These are phyloP conservation scores for Adansonia grandidieri DNA, from an alignment of 441 rosid species.

Conservation along the genomic window DNA sequence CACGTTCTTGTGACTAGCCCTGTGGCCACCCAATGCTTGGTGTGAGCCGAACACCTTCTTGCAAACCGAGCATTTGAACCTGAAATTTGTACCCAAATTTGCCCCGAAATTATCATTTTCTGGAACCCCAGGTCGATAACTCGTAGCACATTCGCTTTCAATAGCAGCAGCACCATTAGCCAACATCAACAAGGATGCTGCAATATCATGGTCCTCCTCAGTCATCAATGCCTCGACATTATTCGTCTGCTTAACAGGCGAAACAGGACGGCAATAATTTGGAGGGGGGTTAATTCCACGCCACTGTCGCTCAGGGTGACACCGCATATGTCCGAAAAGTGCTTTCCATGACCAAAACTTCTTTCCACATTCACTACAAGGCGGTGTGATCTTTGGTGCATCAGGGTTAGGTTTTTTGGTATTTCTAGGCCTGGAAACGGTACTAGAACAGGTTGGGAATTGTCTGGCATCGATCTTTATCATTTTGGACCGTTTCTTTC, in stretches of 20 bases:
- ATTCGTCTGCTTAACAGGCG: not conserved
- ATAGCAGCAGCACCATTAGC: conserved; percentile 33
- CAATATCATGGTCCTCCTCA: conserved; percentile 69
- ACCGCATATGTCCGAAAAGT: conserved; percentile 91
- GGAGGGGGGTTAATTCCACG: conserved; percentile 88
- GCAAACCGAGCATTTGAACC: conserved; percentile 80
- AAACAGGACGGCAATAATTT: conserved; percentile 33
- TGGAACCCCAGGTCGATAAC: not conserved
- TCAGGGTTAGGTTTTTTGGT: conserved; percentile 70
- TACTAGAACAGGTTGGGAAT: conserved; percentile 24
- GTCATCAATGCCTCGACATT: conserved; percentile 35
- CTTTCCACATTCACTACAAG: conserved; percentile 87
- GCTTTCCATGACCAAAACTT: conserved; percentile 85
- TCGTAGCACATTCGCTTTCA: conserved; percentile 19
- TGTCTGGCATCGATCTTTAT: conserved; percentile 35
- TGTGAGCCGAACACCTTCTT: conserved; percentile 84
- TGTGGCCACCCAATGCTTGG: conserved; percentile 84
- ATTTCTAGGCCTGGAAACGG: conserved; percentile 41
- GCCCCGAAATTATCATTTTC: conserved; percentile 24
- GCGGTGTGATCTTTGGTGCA: conserved; percentile 75
- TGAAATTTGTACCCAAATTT: conserved; percentile 7
- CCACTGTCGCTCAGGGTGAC: conserved; percentile 94
- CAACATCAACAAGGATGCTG: conserved; percentile 62
- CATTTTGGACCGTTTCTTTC: conserved; percentile 58
- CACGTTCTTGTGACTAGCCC: conserved; percentile 84